Evolutionary conservation across 805 yeast species (phyloP), one percentile per base, ranked within the genome.

Genomic region (Saturnispora serradocipensis): DNA sequence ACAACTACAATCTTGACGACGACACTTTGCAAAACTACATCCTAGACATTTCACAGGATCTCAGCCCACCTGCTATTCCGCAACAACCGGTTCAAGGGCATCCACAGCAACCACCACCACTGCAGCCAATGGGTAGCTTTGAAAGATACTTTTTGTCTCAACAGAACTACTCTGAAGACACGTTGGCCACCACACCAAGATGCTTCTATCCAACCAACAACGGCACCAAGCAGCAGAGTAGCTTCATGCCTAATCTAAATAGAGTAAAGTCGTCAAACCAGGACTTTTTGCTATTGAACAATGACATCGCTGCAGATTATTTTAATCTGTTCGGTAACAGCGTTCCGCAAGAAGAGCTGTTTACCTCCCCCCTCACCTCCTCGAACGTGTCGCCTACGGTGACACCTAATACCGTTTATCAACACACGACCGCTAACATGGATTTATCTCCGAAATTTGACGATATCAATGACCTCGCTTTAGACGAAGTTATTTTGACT

Each of bases 401-500:
- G 20, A 40, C 30, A 5, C 44, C 44, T 5, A 44, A 44, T 18
- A 16, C 22, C n/a, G 22, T 32, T 5, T 30, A 30, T 3, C 35
- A n/a, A 5, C 34, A 30, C 3, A 4, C 34, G 15, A 13, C 34
- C 4, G 10, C 34, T 3, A 44, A 20, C 22, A 13, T 32, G 10
- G 36, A 10, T 5, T n/a, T 11, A 15, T 15, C 24, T 18, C 25
- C 32, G 18, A 16, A n/a, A 2, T 18, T 40, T 10, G 51, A 36
- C 6, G 47, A 49, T 36, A n/a, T 49, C 15, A 35, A 24, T 35
- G 51, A 43, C 40, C 27, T 49, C 10, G 43, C 43, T 35, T 25
- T 49, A 20, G 51, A 49, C 27, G 51, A 49, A n/a, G 51, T 49
- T 7, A 30, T 49, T n/a, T 32, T 49, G n/a, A 49, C 51, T 5